Evolutionary conservation across 495 filamentous ascomycete species (phyloP).

Genomic region (Cairneyella variabilis): DNA sequence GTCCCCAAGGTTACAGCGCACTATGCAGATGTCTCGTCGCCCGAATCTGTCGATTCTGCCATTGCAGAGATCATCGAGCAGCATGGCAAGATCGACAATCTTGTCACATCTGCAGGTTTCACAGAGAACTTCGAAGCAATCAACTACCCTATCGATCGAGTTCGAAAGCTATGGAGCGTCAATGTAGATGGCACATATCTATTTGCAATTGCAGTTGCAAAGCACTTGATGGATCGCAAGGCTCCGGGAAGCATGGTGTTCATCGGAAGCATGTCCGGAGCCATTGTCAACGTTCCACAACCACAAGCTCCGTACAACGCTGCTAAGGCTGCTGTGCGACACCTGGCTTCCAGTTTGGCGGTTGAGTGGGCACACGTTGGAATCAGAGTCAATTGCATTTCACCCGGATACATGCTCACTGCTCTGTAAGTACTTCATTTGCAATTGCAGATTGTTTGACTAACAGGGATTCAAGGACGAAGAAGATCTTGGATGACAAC

Average conservation of each 20-base stretch:
- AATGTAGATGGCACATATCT: constrained; percentile 94
- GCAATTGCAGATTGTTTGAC: not conserved
- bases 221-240: constrained; percentile 82
- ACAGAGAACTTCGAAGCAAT: constrained; percentile 93
- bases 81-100: constrained; percentile 81
- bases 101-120: constrained; percentile 95
- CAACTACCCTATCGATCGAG: constrained; percentile 79
- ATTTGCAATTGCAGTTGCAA: constrained; percentile 79
- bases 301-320: constrained; percentile 91
- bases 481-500: constrained; percentile 92
- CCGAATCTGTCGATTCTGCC: constrained; percentile 67
- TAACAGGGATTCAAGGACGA: constrained; percentile 54
- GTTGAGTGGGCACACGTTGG: constrained; percentile 83
- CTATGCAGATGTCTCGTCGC: constrained; percentile 78
- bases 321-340: constrained; percentile 78
- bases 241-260: constrained; percentile 82
- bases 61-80: constrained; percentile 62
- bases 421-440: constrained; percentile 58
- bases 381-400: constrained; percentile 77
- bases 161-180: constrained; percentile 89
- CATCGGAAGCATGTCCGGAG: constrained; percentile 91
- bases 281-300: constrained; percentile 92
- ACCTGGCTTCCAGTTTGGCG: constrained; percentile 80
- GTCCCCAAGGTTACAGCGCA: constrained; percentile 84
- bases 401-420: constrained; percentile 82